Evolutionary conservation across 495 filamentous ascomycete species (phyloP).

Genomic region (Podospora comata): DNA sequence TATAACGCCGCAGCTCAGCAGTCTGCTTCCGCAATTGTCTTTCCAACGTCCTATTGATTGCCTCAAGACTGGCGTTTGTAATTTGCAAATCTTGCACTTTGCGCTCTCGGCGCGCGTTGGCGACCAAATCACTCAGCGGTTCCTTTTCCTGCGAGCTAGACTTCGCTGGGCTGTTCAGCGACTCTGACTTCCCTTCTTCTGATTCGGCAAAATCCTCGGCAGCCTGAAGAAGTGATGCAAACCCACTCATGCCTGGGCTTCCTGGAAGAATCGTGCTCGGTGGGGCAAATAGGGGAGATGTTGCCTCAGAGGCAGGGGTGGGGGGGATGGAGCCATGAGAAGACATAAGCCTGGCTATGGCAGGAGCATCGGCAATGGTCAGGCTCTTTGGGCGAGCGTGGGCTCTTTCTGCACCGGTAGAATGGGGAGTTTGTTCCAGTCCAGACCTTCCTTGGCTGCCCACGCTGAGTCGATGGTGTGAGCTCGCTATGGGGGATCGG

Average conservation of each 20-base stretch:
- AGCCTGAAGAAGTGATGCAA: slow-evolving; percentile 48
- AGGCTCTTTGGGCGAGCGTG: slow-evolving; percentile 29
- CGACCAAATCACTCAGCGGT: slow-evolving; percentile 60
- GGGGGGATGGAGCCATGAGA: slow-evolving; percentile 20
- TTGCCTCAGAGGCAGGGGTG: slow-evolving; percentile 25
- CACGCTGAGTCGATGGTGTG: slow-evolving; percentile 10
- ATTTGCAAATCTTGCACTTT: slow-evolving; percentile 98
- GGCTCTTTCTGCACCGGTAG: slow-evolving; percentile 13
- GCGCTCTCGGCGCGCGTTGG: slow-evolving; percentile 83
- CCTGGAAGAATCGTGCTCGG: slow-evolving; percentile 15
- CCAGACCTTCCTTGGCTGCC: slow-evolving; percentile 12
- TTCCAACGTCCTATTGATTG: slow-evolving; percentile 94
- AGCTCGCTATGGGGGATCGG: slow-evolving; percentile 20
- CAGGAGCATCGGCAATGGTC: slow-evolving; percentile 28
- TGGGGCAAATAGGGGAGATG: slow-evolving; percentile 21
- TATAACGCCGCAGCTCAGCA: slow-evolving; percentile 77
- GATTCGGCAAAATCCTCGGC: slow-evolving; percentile 45
- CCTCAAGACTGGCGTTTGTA: slow-evolving; percentile 89
- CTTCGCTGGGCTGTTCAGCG: slow-evolving; percentile 52
- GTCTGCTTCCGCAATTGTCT: slow-evolving; percentile 88
- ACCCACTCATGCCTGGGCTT: slow-evolving; percentile 24
- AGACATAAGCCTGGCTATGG: slow-evolving; percentile 23
- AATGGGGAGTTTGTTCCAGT: slow-evolving; percentile 10
- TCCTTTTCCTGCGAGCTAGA: slow-evolving; percentile 47
- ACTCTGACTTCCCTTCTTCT: slow-evolving; percentile 32